Evolutionary conservation across 2,329 filamentous ascomycete genomes (phyloP).

Genomic region (Cadophora sp.): DNA sequence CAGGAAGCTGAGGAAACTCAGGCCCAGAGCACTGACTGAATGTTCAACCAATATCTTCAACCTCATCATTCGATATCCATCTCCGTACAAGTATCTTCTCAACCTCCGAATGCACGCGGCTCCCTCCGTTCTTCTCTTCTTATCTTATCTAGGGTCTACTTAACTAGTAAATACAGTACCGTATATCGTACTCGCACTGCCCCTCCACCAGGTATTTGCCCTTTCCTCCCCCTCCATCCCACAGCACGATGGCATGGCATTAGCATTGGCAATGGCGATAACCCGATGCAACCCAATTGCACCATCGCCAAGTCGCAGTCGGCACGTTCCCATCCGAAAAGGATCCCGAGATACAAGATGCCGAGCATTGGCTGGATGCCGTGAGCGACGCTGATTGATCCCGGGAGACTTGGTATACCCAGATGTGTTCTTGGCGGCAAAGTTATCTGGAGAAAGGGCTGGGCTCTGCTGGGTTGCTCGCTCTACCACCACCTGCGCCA

Average conservation of each 20-base stretch:
- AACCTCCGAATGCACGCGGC: neutral
- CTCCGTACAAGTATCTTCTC: too few species aligned
- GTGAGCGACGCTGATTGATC: neutral
- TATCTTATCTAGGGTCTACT: neutral
- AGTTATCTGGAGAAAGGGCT: conserved; percentile 11
- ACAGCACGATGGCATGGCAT: too few species aligned
- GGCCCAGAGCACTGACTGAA: too few species aligned
- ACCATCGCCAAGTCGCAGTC: conserved; percentile 1
- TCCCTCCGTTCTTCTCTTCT: neutral
- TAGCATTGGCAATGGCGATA: neutral
- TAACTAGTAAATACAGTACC: conserved; percentile 1
- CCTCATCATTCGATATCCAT: too few species aligned
- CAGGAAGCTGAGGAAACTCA: too few species aligned
- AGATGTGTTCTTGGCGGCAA: neutral
- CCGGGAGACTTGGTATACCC: neutral
- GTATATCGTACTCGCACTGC: neutral
- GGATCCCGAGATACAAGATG: neutral
- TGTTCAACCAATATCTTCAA: too few species aligned
- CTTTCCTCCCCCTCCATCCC: neutral
- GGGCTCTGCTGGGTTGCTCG: neutral
- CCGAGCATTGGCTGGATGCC: conserved; percentile 17
- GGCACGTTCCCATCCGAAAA: conserved; percentile 1
- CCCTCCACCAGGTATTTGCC: neutral
- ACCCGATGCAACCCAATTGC: neutral
- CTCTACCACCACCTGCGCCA: neutral